Percentiles rank a stretch among this genome's conserved stretches.
These are phyloP conservation scores for Xylaria sp. DNA, from an alignment of 2,329 filamentous ascomycete genomes.

Conservation along the genomic window DNA sequence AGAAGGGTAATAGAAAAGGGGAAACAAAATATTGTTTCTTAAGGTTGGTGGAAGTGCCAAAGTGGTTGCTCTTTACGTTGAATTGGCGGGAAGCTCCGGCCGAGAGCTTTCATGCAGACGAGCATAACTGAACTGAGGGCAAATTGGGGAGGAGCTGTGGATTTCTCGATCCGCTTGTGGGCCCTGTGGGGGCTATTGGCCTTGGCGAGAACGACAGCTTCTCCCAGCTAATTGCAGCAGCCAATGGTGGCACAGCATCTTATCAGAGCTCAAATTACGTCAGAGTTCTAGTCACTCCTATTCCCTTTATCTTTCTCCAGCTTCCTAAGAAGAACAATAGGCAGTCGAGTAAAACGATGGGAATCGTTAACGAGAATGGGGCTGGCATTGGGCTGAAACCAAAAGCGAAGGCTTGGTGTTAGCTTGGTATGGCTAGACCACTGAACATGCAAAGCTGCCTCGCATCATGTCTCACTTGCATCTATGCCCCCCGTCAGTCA, in stretches of 20 bases:
- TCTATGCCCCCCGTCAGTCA: neutral
- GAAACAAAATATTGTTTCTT: neutral
- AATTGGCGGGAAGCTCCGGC: conserved; percentile 1
- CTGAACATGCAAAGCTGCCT: neutral
- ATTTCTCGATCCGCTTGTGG: conserved; percentile 1
- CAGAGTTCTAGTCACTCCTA: conserved; percentile 31
- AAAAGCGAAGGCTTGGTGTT: neutral
- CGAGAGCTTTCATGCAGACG: no score
- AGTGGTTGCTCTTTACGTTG: neutral
- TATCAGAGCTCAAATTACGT: conserved; percentile 37
- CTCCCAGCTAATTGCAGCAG: neutral
- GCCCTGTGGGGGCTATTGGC: conserved; percentile 5
- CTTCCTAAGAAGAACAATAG: neutral
- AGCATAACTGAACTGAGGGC: no score
- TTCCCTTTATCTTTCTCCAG: conserved; percentile 1
- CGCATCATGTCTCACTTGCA: neutral
- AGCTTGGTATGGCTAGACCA: neutral
- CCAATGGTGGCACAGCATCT: conserved; percentile 33
- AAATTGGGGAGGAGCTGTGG: no score
- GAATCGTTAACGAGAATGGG: neutral
- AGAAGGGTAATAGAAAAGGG: neutral
- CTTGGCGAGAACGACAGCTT: conserved; percentile 20
- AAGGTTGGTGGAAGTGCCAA: neutral
- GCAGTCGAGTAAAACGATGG: neutral
- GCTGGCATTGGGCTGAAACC: neutral